Base-by-base conservation (phyloP, 2,329 filamentous ascomycete genomes). In the Phyllosticta citrichinensis region DNA sequence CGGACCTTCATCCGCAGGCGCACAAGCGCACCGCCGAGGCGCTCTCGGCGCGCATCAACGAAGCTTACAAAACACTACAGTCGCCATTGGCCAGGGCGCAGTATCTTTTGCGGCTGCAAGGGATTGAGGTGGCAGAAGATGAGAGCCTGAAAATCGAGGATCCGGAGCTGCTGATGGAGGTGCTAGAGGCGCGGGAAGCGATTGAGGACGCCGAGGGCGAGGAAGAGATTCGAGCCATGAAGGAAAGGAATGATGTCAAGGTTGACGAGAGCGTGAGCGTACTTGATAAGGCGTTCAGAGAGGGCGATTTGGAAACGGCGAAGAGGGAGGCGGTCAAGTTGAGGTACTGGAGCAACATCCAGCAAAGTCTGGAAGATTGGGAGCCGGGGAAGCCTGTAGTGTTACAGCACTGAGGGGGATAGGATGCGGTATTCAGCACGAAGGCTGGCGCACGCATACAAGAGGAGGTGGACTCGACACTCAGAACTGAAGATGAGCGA, bases 281-380 rank as follows among this genome's bases (percentile, higher is more conserved):
- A 1, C 69, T 97, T 24, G 88, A 82, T 55, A 68, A 72, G 60
- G 83, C 85, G 0, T 93, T 97, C 70, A 79, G 76, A 64, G 68
- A 73, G 9, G 88, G 87, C 56, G 83, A 93, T 70, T 70, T 89
- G 50, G 80, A 85, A 51, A 75, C 64, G 9, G 93, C 91, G 17
- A 85, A 82, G 75, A 74, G 71, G 63, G 90, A 95, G 80, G 86
- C 87, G 54, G 85, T 96, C 1, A 80, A 83, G 72, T 75, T 97
- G 76, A 80, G 91, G 72, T 97, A 97, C 77, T 97, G 93, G 93
- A 82, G 88, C 61, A 96, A 92, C 74, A 87, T 97, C 63, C 82
- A 85, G 64, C 88, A 95, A 73, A 88, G 86, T 55, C 77, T 97
- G 69, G 79, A 87, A 70, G 83, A 86, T 64, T 97, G 93, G 92